Evolutionary conservation across 352 stramenopile species (phyloP).

Genomic region (Globisporangium canariense): DNA sequence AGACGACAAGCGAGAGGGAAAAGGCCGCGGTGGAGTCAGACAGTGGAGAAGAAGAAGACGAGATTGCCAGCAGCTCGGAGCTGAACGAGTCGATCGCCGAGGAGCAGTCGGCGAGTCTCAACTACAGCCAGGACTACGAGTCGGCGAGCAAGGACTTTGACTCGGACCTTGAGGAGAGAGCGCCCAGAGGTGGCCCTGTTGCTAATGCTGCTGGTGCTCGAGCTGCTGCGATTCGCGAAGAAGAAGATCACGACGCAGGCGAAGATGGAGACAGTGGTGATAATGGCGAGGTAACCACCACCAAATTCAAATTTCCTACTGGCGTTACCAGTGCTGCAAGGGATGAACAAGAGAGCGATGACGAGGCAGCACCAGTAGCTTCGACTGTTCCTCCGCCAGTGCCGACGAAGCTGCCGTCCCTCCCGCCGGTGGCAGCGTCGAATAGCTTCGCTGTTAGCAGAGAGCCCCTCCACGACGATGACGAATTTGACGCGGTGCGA

Average conservation of each 20-base stretch:
- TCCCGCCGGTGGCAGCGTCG: slow-evolving; percentile 18
- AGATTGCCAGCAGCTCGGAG: slow-evolving; percentile 54
- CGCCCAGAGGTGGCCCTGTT: background rate
- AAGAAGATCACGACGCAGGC: background rate
- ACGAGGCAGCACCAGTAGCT: slow-evolving; percentile 7
- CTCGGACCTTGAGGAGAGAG: background rate
- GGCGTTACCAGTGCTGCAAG: background rate
- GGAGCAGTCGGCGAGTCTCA: slow-evolving; percentile 23
- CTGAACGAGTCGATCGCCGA: slow-evolving; percentile 49
- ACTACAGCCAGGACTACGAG: slow-evolving; percentile 27
- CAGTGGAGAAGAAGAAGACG: slow-evolving; percentile 43
- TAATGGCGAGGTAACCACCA: slow-evolving; percentile 10
- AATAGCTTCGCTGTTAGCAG: background rate
- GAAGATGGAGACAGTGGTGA: slow-evolving; percentile 14
- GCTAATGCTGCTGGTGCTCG: background rate
- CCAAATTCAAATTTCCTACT: background rate
- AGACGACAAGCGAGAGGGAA: background rate
- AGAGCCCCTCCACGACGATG: slow-evolving; percentile 26
- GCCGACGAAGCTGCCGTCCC: slow-evolving; percentile 20
- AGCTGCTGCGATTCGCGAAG: background rate
- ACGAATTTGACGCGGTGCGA: slow-evolving; percentile 58
- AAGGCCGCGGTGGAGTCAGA: slow-evolving; percentile 18
- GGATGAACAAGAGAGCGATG: slow-evolving; percentile 25
- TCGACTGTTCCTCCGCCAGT: slow-evolving; percentile 22
- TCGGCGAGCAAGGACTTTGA: slow-evolving; percentile 27